Conservation (phyloP, 2,329 filamentous ascomycete genomes). For the Sporothrix dimorphospora region DNA sequence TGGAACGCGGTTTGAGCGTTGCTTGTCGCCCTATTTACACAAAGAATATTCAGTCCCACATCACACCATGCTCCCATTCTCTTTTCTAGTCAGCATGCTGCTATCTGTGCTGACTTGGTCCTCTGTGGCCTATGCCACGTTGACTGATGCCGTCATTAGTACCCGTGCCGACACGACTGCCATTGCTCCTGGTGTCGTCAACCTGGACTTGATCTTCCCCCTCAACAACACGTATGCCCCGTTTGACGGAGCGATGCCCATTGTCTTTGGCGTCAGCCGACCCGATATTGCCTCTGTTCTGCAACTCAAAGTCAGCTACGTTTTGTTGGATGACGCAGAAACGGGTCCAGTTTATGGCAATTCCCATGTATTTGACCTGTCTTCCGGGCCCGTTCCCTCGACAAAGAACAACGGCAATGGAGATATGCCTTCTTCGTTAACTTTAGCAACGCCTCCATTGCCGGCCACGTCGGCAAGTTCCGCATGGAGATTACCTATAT, state of each 20-base stretch:
- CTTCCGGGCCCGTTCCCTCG: background rate
- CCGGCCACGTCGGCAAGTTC: background rate
- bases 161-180: background rate
- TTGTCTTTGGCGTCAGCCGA: constrained; percentile 7
- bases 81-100: background rate
- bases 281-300: background rate
- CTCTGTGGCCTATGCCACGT: background rate
- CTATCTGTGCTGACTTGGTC: background rate
- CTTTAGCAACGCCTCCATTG: background rate
- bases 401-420: constrained; percentile 12
- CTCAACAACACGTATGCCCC: constrained; percentile 13
- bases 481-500: background rate
- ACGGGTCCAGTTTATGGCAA: background rate
- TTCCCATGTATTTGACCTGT: background rate
- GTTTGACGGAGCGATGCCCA: background rate
- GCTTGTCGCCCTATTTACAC: background rate
- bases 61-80: background rate
- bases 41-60: background rate
- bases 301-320: background rate
- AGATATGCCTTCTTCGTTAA: constrained; percentile 1
- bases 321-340: background rate
- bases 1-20: background rate
- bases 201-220: constrained; percentile 6
- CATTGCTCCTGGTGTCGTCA: background rate
- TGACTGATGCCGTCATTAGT: background rate